Evolutionary conservation across 1,139 yeast species (phyloP).

Genomic region (Taphrina communis): DNA sequence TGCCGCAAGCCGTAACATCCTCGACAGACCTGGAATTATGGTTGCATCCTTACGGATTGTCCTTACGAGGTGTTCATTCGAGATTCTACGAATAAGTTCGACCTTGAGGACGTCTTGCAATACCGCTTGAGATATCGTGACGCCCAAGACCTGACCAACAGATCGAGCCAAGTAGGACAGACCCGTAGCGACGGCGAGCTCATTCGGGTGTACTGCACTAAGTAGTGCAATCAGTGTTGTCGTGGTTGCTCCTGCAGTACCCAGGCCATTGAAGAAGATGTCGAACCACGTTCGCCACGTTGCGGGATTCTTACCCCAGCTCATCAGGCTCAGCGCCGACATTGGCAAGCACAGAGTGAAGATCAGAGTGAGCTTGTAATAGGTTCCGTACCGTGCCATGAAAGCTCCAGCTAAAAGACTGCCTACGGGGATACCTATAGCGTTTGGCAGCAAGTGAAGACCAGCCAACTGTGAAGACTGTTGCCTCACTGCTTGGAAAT

Average conservation of each 20-base stretch:
- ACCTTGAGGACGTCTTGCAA: slow-evolving; percentile 29
- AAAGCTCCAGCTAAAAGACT: slow-evolving; percentile 45
- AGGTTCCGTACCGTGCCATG: slow-evolving; percentile 65
- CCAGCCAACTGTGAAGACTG: slow-evolving; percentile 46
- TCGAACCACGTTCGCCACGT: slow-evolving; percentile 35
- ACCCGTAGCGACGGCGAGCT: slow-evolving; percentile 47
- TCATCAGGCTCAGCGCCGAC: slow-evolving; percentile 24
- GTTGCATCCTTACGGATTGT: slow-evolving; percentile 32
- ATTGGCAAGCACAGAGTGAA: slow-evolving; percentile 18
- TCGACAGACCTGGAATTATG: slow-evolving; percentile 19
- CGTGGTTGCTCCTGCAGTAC: slow-evolving; percentile 43
- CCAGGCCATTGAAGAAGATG: slow-evolving; percentile 46
- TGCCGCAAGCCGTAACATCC: slow-evolving; percentile 2
- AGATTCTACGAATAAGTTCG: slow-evolving; percentile 18
- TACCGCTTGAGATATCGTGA: slow-evolving; percentile 39
- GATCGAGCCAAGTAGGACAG: slow-evolving; percentile 46
- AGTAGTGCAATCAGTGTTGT: slow-evolving; percentile 41
- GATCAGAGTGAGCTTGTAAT: slow-evolving; percentile 48
- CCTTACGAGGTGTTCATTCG: slow-evolving; percentile 8
- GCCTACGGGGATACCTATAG: slow-evolving; percentile 46
- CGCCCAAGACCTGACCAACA: slow-evolving; percentile 47
- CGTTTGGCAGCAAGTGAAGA: slow-evolving; percentile 46
- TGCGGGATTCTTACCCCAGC: slow-evolving; percentile 34
- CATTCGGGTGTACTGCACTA: slow-evolving; percentile 38
- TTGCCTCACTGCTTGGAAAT: slow-evolving; percentile 46